A percentile compares a stretch with the other conserved stretches of the same genome.
phyloP scores from a whole-genome alignment of 305 asterid species.

The Solanum aculeatissimum region DNA sequence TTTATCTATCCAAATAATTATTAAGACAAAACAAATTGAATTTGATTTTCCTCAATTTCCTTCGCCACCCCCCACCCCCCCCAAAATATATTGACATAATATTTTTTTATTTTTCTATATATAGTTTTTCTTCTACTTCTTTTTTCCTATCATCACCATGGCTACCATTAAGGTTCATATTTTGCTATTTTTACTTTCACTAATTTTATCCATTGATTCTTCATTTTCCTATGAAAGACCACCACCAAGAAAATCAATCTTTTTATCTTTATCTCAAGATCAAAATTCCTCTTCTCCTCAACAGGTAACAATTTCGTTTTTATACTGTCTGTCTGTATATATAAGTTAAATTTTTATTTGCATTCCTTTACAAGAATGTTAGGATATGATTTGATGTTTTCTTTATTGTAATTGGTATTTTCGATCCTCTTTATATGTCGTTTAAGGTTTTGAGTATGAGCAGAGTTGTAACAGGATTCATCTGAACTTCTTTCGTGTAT shows the following conservation, averaged over 20 bases:
- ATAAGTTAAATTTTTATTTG: background rate
- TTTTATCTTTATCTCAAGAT: conserved; percentile 4
- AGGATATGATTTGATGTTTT: background rate
- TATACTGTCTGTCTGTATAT: background rate
- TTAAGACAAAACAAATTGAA: no score
- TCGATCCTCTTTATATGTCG: background rate
- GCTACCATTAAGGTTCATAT: background rate
- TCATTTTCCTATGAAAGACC: conserved; percentile 25
- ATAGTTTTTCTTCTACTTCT: background rate
- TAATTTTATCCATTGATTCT: conserved; percentile 2
- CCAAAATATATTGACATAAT: background rate
- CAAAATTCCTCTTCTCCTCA: conserved; percentile 26
- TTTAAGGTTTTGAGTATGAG: background rate
- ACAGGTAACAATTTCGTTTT: conserved; percentile 19
- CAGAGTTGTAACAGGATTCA: background rate
- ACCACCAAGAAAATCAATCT: conserved; percentile 13
- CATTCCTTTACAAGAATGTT: background rate
- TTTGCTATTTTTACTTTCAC: background rate
- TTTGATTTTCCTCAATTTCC: no score
- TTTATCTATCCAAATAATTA: no score
- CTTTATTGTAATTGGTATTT: background rate
- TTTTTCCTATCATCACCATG: background rate
- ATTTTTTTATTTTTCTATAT: background rate
- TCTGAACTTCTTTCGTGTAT: background rate
- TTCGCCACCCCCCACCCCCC: no score